Base-by-base conservation (phyloP, 495 filamentous ascomycete species). In the Baudoinia panamericana region DNA sequence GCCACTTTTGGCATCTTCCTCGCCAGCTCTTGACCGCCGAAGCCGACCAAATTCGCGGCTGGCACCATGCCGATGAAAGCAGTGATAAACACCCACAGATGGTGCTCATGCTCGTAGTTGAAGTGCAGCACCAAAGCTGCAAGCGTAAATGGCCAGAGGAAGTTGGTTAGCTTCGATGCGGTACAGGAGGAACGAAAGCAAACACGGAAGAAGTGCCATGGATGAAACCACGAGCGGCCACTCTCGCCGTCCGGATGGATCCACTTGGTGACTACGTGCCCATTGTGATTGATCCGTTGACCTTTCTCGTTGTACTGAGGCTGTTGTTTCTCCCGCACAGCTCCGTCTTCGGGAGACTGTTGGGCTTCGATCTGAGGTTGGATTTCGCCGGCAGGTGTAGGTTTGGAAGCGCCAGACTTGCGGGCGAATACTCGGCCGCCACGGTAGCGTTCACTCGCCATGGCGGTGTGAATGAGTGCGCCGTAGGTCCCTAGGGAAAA, bases 61-160 rank as follows among this genome's bases (percentile, higher is more conserved):
- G 86, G 87, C 4, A 94, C 71, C 78, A 96, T 95, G 36, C 77
- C 79, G 25, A 84, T 68, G 33, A 84, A 84, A 36, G 77, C 79
- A 46, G 81, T 70, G 26, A 72, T 59, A 60, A 84, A 86, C 13
- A 82, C 66, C 51, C 51, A 54, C 7, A 45, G 19, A 29, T 28
- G 19, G 20, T 64, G 60, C 12, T 84, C 69, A n/a, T n/a, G n/a
- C 0, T 70, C 69, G 18, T 68, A 68, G 21, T 68, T 70, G 49
- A 75, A 85, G 43, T 77, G 70, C 58, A 83, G 52, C 4, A 61
- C 70, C 37, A 86, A 69, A 3, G 80, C 81, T 21, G 71, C 66
- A 3, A 78, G 77, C 0, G 83, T 76, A 48, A 80, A 69, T 1
- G 81, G 81, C 81, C 80, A 83, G n/a, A 86, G 68, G 7, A 82